Evolutionary conservation across 768 basidiomycete species (phyloP).

Genomic region (Gautieria morchelliformis): DNA sequence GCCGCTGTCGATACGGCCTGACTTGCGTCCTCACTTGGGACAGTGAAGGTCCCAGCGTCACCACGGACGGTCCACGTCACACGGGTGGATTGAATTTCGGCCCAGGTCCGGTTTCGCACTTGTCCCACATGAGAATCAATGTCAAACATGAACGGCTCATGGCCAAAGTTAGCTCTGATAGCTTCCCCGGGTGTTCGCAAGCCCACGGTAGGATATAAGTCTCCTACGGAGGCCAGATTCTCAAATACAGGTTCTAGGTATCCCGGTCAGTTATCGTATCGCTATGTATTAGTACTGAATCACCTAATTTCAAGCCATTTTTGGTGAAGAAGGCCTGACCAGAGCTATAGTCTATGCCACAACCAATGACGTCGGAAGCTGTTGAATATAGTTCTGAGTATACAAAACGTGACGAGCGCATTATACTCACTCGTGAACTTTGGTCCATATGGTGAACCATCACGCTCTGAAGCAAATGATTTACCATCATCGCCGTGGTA

Average conservation of each 20-base stretch:
- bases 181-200: slow-evolving; percentile 72
- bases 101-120: slow-evolving; percentile 57
- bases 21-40: not conserved
- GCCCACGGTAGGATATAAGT: slow-evolving; percentile 82
- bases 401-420: not conserved
- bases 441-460: slow-evolving; percentile 65
- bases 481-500: slow-evolving; percentile 88
- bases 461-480: slow-evolving; percentile 64
- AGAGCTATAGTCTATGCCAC: slow-evolving; percentile 83
- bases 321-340: slow-evolving; percentile 83
- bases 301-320: slow-evolving; percentile 69
- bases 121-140: slow-evolving; percentile 81
- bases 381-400: slow-evolving; percentile 5
- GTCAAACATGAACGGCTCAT: slow-evolving; percentile 78
- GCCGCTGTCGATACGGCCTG: not conserved
- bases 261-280: slow-evolving; percentile 11
- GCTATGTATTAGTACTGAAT: slow-evolving; percentile 3
- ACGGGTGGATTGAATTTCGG: slow-evolving; percentile 48
- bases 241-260: slow-evolving; percentile 58
- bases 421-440: slow-evolving; percentile 63
- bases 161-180: slow-evolving; percentile 82
- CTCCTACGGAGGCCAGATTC: slow-evolving; percentile 52
- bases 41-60: not conserved
- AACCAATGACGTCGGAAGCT: slow-evolving; percentile 87
- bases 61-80: slow-evolving; percentile 31